A percentile compares a stretch with the other conserved stretches of the same genome.
Conservation (phyloP, 805 yeast species). For the Spathaspora passalidarum region DNA sequence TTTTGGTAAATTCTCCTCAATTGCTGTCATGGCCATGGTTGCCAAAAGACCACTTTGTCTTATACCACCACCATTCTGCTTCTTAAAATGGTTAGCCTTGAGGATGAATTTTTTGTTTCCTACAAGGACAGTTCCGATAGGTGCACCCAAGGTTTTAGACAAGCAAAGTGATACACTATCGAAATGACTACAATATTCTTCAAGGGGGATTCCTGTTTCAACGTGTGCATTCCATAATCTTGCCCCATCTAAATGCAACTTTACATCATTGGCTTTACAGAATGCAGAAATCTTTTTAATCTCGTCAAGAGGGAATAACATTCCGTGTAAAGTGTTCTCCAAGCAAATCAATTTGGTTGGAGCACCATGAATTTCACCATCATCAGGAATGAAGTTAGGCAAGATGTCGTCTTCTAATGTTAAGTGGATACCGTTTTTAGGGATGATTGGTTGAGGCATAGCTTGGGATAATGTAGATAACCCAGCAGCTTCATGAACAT, state of each 20-base stretch:
- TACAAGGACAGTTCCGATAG: slow-evolving; percentile 85
- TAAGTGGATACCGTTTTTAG: slow-evolving; percentile 70
- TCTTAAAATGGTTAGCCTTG: slow-evolving; percentile 80
- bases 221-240: slow-evolving; percentile 88
- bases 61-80: slow-evolving; percentile 92
- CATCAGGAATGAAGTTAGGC: slow-evolving; percentile 60
- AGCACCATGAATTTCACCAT: slow-evolving; percentile 82
- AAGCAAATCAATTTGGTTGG: slow-evolving; percentile 83
- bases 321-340: slow-evolving; percentile 88
- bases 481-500: slow-evolving; percentile 86
- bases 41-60: slow-evolving; percentile 84
- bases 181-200: slow-evolving; percentile 70
- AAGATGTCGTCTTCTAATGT: slow-evolving; percentile 83
- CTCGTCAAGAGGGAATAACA: slow-evolving; percentile 77
- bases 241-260: slow-evolving; percentile 92
- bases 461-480: slow-evolving; percentile 86
- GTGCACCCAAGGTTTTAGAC: slow-evolving; percentile 90
- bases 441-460: slow-evolving; percentile 81
- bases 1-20: slow-evolving; percentile 67
- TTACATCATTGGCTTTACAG: slow-evolving; percentile 57
- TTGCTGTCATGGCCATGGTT: slow-evolving; percentile 75
- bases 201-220: slow-evolving; percentile 64
- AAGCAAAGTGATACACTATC: slow-evolving; percentile 89
- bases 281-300: slow-evolving; percentile 66
- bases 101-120: slow-evolving; percentile 57